These are phyloP conservation scores for Hyphopichia buzzinii DNA, from an alignment of 1,139 yeast genomes.

Conservation along the genomic window DNA sequence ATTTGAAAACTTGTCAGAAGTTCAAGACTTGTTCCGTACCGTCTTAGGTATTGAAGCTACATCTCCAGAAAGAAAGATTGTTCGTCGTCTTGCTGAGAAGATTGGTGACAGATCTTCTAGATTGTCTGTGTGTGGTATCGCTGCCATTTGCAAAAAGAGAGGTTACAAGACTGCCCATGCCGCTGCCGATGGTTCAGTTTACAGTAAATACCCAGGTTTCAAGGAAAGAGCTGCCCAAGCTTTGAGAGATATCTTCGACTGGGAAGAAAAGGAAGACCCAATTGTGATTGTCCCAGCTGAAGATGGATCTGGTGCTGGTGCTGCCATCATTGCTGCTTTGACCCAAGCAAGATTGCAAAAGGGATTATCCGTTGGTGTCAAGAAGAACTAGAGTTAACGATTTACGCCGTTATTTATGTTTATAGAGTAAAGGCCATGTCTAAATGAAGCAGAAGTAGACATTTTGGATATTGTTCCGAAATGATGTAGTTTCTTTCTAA, in stretches of 20 bases:
- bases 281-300: constrained; percentile 85
- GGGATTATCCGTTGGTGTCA: constrained; percentile 73
- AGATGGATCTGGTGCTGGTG: constrained; percentile 98
- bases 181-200: constrained; percentile 97
- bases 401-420: neutral
- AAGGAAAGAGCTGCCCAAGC: constrained; percentile 86
- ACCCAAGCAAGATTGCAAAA: constrained; percentile 72
- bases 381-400: constrained; percentile 7
- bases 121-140: constrained; percentile 91
- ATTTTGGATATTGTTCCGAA: too few species aligned
- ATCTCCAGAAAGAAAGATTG: constrained; percentile 73
- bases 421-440: neutral
- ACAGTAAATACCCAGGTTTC: constrained; percentile 90
- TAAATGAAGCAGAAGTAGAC: too few species aligned
- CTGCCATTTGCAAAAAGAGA: constrained; percentile 90
- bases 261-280: constrained; percentile 73
- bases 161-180: constrained; percentile 75
- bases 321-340: constrained; percentile 94
- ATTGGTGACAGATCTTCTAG: constrained; percentile 93
- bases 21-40: constrained; percentile 60
- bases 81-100: constrained; percentile 80
- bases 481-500: too few species aligned
- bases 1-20: constrained; percentile 78
- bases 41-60: constrained; percentile 66
- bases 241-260: constrained; percentile 83